Percentiles rank a stretch among this genome's conserved stretches.
Evolutionary conservation across 768 basidiomycete genomes (phyloP).

Genomic region (Trametes meyenii): DNA sequence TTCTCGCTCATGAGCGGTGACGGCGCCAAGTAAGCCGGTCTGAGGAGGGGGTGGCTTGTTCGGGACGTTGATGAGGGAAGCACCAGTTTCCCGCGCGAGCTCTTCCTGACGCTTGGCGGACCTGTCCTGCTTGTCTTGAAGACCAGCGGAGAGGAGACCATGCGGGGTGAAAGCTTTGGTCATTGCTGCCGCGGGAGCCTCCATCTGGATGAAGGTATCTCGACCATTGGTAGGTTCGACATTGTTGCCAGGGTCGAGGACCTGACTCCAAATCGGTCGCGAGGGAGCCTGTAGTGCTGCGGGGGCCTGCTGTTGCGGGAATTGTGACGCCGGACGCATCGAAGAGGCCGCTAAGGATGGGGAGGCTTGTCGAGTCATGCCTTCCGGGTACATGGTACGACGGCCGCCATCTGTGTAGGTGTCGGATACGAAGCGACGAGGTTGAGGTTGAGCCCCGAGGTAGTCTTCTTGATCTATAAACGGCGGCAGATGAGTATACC

Average conservation of each 20-base stretch:
- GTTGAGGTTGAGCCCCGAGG: slow-evolving; percentile 38
- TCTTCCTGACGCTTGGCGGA: slow-evolving; percentile 97
- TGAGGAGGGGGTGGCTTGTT: slow-evolving; percentile 94
- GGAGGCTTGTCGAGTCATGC: slow-evolving; percentile 27
- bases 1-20: slow-evolving; percentile 93
- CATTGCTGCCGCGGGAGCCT: slow-evolving; percentile 68
- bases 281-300: slow-evolving; percentile 43
- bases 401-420: slow-evolving; percentile 51
- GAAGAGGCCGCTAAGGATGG: slow-evolving; percentile 29
- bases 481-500: not conserved
- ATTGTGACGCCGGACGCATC: slow-evolving; percentile 57
- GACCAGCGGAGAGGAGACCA: slow-evolving; percentile 90
- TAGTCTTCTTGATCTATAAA: slow-evolving; percentile 46
- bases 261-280: slow-evolving; percentile 89
- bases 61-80: slow-evolving; percentile 93
- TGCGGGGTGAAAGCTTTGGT: slow-evolving; percentile 96
- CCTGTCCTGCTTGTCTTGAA: slow-evolving; percentile 94
- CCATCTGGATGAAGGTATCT: slow-evolving; percentile 77
- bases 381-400: slow-evolving; percentile 43
- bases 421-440: slow-evolving; percentile 57
- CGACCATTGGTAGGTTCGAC: slow-evolving; percentile 18
- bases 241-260: slow-evolving; percentile 61
- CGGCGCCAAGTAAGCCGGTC: slow-evolving; percentile 93
- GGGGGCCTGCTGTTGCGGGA: slow-evolving; percentile 38
- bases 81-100: slow-evolving; percentile 87